These are phyloP conservation scores for Backusella sp. DNA, from an alignment of 192 early-diverging fungal genomes.

Conservation along the genomic window DNA sequence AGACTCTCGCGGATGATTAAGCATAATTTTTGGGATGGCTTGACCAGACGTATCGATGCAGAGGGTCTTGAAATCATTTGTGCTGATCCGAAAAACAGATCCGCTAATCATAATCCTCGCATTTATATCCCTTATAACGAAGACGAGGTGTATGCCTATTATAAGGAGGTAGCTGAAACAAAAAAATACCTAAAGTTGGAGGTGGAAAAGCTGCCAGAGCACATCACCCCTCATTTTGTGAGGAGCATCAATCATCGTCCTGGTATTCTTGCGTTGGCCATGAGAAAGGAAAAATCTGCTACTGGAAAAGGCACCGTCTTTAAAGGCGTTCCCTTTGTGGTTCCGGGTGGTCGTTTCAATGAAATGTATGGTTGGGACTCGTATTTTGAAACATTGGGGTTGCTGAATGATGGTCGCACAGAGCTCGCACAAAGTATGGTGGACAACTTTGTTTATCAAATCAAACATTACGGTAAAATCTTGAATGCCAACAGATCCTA, in stretches of 20 bases:
- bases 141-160: conserved; percentile 79
- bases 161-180: conserved; percentile 61
- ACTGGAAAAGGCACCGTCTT: conserved; percentile 14
- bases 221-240: conserved; percentile 89
- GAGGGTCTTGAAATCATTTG: conserved; percentile 88
- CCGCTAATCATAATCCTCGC: conserved; percentile 73
- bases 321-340: conserved; percentile 87
- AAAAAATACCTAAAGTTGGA: conserved; percentile 72
- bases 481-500: conserved; percentile 98
- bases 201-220: conserved; percentile 78
- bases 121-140: conserved; percentile 94
- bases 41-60: conserved; percentile 83
- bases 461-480: conserved; percentile 98
- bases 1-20: conserved; percentile 88
- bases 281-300: conserved; percentile 36
- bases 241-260: conserved; percentile 86
- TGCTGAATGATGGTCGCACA: conserved; percentile 82
- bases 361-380: conserved; percentile 99
- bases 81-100: conserved; percentile 88
- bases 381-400: conserved; percentile 91
- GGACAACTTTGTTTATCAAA: conserved; percentile 97
- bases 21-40: conserved; percentile 94
- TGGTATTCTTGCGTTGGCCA: conserved; percentile 86
- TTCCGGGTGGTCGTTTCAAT: conserved; percentile 98
- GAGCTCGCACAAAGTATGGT: conserved; percentile 94